Base-by-base conservation (phyloP, 2,329 filamentous ascomycete genomes). In the Furcasterigmium furcatum region DNA sequence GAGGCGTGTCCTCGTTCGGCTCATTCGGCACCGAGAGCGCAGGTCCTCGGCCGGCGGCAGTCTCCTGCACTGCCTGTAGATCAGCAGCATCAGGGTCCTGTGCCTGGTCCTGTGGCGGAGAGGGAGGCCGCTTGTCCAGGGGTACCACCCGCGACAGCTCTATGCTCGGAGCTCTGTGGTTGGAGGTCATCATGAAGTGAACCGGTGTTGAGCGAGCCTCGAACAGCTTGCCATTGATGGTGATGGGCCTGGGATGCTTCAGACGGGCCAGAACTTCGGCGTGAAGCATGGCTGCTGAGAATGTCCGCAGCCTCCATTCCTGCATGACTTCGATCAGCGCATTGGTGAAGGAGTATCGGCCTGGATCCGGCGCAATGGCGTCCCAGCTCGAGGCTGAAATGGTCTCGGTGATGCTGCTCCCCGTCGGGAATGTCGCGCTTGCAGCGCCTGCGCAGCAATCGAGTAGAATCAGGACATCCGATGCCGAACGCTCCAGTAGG, bases 301-400 rank as follows among this genome's bases (percentile, higher is more conserved):
- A 82, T 0, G 70, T 71, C 45, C 73, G 71, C 9, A 70, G 53
- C 20, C 72, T 70, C 79, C 79, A 82, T 52, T 81, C 76, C 46
- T 75, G 71, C 13, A 82, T 63, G 1, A 82, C 78, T 49, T 82
- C 78, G 36, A 82, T 80, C 13, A 82, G 64, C 19, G 76, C 74
- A 44, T 76, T 78, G 3, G 77, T 81, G 53, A 82, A 82, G 0
- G 78, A 82, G 54, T 79, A 81, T 5, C 76, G 69, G 8, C 79
- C 78, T 12, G 79, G 79, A 46, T 80, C 74, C 0, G 79, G 78
- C 10, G 79, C 78, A 43, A 80, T 80, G 36, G 78, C 77, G 47
- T 82, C 78, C 77, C 77, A 82, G 43, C 77, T 80, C 3, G 77
- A 82, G 4, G 79, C 79, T 5, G 78, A 82, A 51, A 82, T 82